phyloP scores from a whole-genome alignment of 1,284 basidiomycete genomes.

The Leccinum insolens region DNA sequence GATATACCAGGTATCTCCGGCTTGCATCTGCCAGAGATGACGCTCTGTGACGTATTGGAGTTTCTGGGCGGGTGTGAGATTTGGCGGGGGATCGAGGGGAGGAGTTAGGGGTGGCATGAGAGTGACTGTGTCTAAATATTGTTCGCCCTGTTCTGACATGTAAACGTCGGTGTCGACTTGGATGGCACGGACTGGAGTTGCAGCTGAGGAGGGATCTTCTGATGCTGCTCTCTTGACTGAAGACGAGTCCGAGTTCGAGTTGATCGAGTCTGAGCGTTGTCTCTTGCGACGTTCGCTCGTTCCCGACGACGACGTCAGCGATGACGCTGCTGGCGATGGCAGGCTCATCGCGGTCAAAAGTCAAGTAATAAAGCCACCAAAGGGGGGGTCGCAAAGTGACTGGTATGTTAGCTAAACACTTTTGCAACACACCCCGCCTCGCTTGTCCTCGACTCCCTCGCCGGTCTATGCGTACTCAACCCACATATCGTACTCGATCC shows the following conservation, averaged over 20 bases:
- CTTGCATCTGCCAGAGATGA: conserved; percentile 51
- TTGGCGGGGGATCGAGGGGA: conserved; percentile 21
- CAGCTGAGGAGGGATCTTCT: conserved; percentile 49
- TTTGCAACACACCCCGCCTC: conserved; percentile 67
- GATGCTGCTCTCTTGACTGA: conserved; percentile 74
- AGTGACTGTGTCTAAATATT: conserved; percentile 30
- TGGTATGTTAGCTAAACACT: conserved; percentile 64
- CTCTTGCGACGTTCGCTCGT: conserved; percentile 43
- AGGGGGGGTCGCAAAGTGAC: conserved; percentile 6
- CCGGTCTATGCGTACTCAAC: conserved; percentile 74
- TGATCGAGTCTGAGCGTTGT: conserved; percentile 51
- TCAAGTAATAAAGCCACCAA: neutral
- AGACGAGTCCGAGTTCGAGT: conserved; percentile 47
- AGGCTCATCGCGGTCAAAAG: conserved; percentile 34
- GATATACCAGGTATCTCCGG: conserved; percentile 81
- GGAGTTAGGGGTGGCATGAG: conserved; percentile 29
- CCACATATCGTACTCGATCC: conserved; percentile 70
- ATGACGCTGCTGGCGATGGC: conserved; percentile 37
- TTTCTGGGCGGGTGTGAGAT: conserved; percentile 47
- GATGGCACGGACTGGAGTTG: conserved; percentile 24
- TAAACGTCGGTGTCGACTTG: conserved; percentile 63
- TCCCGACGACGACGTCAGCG: conserved; percentile 21
- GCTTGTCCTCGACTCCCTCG: conserved; percentile 78
- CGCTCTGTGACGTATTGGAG: conserved; percentile 50
- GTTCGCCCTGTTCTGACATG: conserved; percentile 69